Base-by-base conservation (phyloP, 179 eudicot species). In the Corrigiola litoralis region DNA sequence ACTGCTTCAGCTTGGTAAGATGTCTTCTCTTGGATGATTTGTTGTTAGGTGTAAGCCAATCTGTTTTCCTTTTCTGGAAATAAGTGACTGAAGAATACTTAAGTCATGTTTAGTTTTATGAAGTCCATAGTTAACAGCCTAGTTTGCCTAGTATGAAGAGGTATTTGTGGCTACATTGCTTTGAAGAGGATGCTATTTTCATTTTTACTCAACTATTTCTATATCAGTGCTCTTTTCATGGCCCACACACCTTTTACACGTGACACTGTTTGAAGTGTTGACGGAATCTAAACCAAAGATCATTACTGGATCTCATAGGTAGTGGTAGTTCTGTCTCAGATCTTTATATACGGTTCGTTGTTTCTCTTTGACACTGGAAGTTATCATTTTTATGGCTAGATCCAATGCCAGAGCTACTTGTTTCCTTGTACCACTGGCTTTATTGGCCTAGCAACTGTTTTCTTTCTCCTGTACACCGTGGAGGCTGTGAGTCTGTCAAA, bases 1-100 rank as follows among this genome's bases (percentile, higher is more conserved):
- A 73, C 69, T 51, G 70, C 69, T 44, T 53, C 72, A 67, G 58
- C 67, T 63, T 73, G 97, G 98, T 86, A 86, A 63, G n/a, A 36
- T 20, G 6, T 51, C 28, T 55, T 47, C 32, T 51, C 34, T 27
- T 16, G 16, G 10, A 20, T 58, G 23, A 23, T 50, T n/a, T 25
- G 25, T 28, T 18, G 21, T 37, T 29, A 47, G 56, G 11, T 24
- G 23, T n/a, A 16, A 7, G 23, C 24, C 47, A 29, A 56, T 20
- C 45, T 34, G 58, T 61, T 45, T 53, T 16, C 24, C 27, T 18
- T 24, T 23, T 59, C 17, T 52, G 32, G 41, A 33, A 48, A 33
- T 56, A 36, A 31, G 20, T 54, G 9, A 28, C 28, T 46, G 47
- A 49, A 32, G 16, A 29, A 24, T 20, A 17, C 40, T 36, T n/a